Evolutionary conservation across 73 alveolate species (phyloP).

Genomic region (Uronychia binucleata): DNA sequence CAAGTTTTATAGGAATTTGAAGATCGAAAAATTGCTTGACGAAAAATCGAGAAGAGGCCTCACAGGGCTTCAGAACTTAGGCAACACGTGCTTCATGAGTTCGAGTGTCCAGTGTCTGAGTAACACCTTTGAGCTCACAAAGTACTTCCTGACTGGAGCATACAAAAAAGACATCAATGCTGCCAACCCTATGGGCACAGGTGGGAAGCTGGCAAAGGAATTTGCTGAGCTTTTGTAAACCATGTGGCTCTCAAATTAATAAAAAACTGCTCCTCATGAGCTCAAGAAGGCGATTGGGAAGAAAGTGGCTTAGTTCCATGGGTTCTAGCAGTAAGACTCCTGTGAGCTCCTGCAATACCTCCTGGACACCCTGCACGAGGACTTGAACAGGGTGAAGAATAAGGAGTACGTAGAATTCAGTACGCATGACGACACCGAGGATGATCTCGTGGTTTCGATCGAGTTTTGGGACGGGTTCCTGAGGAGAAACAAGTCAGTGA

Average conservation of each 20-base stretch:
- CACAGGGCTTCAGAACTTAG: slow-evolving; percentile 85
- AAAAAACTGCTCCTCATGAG: slow-evolving; percentile 56
- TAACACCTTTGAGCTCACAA: slow-evolving; percentile 67
- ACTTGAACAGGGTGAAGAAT: slow-evolving; percentile 60
- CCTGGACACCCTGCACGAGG: slow-evolving; percentile 80
- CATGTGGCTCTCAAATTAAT: slow-evolving; percentile 43
- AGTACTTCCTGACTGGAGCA: slow-evolving; percentile 71
- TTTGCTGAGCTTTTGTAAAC: slow-evolving; percentile 62
- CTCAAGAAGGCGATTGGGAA: slow-evolving; percentile 56
- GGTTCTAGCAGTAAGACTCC: slow-evolving; percentile 75
- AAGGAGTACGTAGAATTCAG: slow-evolving; percentile 48
- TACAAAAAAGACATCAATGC: slow-evolving; percentile 69
- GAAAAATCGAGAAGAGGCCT: slow-evolving; percentile 61
- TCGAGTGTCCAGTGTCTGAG: slow-evolving; percentile 83
- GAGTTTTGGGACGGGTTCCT: slow-evolving; percentile 52
- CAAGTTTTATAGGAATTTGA: slow-evolving; percentile 1
- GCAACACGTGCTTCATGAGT: slow-evolving; percentile 94
- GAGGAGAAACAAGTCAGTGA: slow-evolving; percentile 78
- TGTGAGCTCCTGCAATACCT: slow-evolving; percentile 69
- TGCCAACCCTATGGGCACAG: slow-evolving; percentile 64
- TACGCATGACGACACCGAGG: slow-evolving; percentile 48
- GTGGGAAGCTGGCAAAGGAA: slow-evolving; percentile 65
- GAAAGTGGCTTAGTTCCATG: slow-evolving; percentile 51
- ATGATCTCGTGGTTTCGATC: slow-evolving; percentile 32
- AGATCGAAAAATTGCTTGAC: slow-evolving; percentile 14